phyloP scores from a whole-genome alignment of 2,329 filamentous ascomycete species.

The Venturia aucupariae region DNA sequence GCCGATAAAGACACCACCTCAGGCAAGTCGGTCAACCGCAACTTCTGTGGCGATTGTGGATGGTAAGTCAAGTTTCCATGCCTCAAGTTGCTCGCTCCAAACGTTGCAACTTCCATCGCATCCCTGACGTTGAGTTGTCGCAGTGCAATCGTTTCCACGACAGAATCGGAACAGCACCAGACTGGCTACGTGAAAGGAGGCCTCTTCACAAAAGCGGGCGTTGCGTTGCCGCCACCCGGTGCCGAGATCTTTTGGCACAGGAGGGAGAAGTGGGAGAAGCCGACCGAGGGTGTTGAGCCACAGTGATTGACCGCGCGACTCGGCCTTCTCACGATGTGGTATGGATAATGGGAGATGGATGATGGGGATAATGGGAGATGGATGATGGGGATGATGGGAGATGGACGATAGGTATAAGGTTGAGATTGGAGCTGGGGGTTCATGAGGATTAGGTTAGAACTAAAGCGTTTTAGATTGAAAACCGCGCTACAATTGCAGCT shows the following conservation, averaged over 20 bases:
- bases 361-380: no score
- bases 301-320: neutral
- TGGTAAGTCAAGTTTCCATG: neutral
- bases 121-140: neutral
- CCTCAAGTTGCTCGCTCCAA: neutral
- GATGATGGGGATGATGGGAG: no score
- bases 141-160: neutral
- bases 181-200: neutral
- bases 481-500: no score
- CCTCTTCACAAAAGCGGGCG: neutral
- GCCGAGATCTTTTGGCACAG: neutral
- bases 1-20: neutral
- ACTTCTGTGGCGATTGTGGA: neutral
- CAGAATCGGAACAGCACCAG: neutral
- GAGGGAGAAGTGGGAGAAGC: slow-evolving; percentile 8
- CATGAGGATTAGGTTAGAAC: no score
- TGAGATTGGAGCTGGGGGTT: no score
- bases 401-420: no score
- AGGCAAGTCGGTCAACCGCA: neutral
- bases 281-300: neutral
- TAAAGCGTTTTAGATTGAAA: no score
- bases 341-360: neutral
- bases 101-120: neutral
- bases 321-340: neutral
- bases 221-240: neutral